Percentiles rank a stretch among this genome's conserved stretches.
Evolutionary conservation across 2,329 filamentous ascomycete genomes (phyloP).

Genomic region (Colletotrichum coccodes): DNA sequence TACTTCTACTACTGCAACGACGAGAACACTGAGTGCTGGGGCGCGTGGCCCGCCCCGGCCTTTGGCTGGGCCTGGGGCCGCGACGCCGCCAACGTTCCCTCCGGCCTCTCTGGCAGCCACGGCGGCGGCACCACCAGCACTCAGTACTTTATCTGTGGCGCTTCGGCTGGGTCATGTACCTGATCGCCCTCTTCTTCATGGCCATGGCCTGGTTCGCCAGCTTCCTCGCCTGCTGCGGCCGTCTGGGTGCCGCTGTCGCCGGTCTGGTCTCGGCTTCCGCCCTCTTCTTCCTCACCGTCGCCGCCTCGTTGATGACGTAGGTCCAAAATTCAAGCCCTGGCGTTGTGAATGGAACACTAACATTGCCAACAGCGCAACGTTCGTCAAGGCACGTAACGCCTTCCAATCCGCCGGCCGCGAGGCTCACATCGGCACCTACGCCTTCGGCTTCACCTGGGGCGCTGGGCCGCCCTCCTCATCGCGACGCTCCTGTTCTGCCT

Average conservation of each 20-base stretch:
- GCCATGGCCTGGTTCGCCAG: conserved; percentile 73
- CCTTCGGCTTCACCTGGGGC: conserved; percentile 83
- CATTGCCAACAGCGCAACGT: conserved; percentile 56
- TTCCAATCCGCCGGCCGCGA: conserved; percentile 67
- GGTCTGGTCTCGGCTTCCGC: conserved; percentile 67
- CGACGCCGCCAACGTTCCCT: conserved; percentile 55
- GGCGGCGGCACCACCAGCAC: conserved; percentile 64
- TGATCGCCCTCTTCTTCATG: conserved; percentile 86
- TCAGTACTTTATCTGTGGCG: conserved; percentile 86
- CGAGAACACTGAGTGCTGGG: conserved; percentile 72
- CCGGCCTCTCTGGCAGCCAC: conserved; percentile 59
- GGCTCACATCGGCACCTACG: conserved; percentile 73
- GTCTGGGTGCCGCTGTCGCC: conserved; percentile 75
- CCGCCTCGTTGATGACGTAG: conserved; percentile 82
- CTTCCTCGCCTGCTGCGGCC: conserved; percentile 76
- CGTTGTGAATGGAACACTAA: background rate
- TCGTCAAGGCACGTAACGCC: conserved; percentile 75
- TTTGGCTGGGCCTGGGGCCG: conserved; percentile 77
- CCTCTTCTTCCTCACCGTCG: conserved; percentile 75
- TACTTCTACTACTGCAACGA: conserved; percentile 86
- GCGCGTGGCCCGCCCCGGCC: conserved; percentile 70
- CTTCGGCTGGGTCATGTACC: conserved; percentile 92
- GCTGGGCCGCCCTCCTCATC: conserved; percentile 74
- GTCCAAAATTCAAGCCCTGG: too few species aligned
- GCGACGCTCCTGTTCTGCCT: conserved; percentile 75